Conservation (phyloP, 2,329 filamentous ascomycete species). For the Aspergillus ruber region DNA sequence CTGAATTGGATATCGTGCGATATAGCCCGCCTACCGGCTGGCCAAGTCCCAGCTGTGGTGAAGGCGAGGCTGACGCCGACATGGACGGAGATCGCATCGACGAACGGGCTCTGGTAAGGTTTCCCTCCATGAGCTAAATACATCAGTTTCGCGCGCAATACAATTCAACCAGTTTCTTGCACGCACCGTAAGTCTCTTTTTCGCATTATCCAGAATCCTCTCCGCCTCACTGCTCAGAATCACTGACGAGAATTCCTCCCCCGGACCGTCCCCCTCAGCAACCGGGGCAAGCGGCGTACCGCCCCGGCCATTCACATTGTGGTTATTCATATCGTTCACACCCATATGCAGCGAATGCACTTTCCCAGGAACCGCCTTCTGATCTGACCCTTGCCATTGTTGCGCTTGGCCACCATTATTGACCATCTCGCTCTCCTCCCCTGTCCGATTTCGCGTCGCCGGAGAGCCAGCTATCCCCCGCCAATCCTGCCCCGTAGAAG, state of each 20-base stretch:
- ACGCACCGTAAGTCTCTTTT: slow-evolving; percentile 78
- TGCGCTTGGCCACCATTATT: not conserved
- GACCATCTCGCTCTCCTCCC: not conserved
- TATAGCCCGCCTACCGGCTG: slow-evolving; percentile 38
- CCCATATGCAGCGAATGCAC: slow-evolving; percentile 1
- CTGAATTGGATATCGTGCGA: slow-evolving; percentile 34
- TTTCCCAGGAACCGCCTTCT: slow-evolving; percentile 7
- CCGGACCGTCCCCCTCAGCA: slow-evolving; percentile 38
- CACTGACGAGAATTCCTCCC: slow-evolving; percentile 63
- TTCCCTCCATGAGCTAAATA: slow-evolving; percentile 81
- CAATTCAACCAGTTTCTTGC: slow-evolving; percentile 5
- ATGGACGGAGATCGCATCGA: slow-evolving; percentile 53
- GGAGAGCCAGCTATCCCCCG: slow-evolving; percentile 12
- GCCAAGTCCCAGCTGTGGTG: slow-evolving; percentile 26
- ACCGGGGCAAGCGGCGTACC: slow-evolving; percentile 28
- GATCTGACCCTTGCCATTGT: slow-evolving; percentile 5
- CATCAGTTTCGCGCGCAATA: slow-evolving; percentile 10
- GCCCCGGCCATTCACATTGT: slow-evolving; percentile 10
- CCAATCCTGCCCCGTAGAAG: slow-evolving; percentile 1
- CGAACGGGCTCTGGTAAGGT: slow-evolving; percentile 70
- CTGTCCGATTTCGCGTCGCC: slow-evolving; percentile 1
- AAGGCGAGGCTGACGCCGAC: slow-evolving; percentile 43
- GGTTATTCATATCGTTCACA: slow-evolving; percentile 1
- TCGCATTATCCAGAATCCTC: slow-evolving; percentile 86
- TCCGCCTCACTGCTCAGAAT: slow-evolving; percentile 78